Evolutionary conservation across 345 rosid species (phyloP).

Genomic region (Acer campestre): DNA sequence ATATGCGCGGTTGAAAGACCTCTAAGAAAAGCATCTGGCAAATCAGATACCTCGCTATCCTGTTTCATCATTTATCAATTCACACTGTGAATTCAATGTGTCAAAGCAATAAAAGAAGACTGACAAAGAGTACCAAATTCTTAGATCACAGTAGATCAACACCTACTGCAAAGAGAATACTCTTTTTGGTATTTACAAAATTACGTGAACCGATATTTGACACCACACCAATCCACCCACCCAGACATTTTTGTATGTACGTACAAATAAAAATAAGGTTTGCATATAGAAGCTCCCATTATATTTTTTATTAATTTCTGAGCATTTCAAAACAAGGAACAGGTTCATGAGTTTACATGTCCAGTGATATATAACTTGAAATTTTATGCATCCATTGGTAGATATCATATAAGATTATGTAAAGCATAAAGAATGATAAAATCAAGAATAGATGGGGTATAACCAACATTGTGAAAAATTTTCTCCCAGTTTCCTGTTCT

Average conservation of each 20-base stretch:
- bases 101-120: conserved; percentile 7
- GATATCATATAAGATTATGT: background rate
- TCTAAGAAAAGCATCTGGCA: conserved; percentile 64
- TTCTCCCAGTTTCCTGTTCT: conserved; percentile 73
- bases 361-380: background rate
- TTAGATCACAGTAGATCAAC: background rate
- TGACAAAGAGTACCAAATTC: background rate
- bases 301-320: background rate
- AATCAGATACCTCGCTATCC: conserved; percentile 42
- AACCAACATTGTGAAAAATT: conserved; percentile 49
- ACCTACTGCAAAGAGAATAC: background rate
- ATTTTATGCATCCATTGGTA: background rate
- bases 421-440: conserved; percentile 5
- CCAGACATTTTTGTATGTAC: background rate
- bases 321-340: background rate
- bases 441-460: background rate
- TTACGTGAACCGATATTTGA: background rate
- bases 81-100: conserved; percentile 15
- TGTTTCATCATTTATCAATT: conserved; percentile 27
- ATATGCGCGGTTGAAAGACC: conserved; percentile 85
- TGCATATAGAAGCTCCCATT: background rate
- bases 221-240: background rate
- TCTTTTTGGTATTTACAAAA: background rate
- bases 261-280: background rate
- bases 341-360: conserved; percentile 1